Percentiles rank a stretch among this genome's conserved stretches.
Evolutionary conservation across 2,329 filamentous ascomycete species (phyloP).

Genomic region (Phialophora verrucosa): DNA sequence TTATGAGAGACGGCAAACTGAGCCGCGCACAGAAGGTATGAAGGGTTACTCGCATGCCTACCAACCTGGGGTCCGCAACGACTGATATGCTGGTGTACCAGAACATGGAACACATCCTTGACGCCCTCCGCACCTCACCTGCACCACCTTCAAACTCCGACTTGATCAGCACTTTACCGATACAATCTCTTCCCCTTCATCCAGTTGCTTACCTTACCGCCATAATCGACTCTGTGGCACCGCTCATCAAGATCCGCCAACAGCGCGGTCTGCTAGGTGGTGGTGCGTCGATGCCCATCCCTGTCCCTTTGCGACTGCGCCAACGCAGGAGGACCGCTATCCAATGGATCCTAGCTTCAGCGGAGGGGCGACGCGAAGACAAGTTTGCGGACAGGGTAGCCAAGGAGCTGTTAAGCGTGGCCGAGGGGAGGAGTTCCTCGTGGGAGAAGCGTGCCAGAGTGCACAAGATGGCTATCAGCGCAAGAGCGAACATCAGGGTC

Average conservation of each 20-base stretch:
- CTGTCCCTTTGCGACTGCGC: conserved; percentile 73
- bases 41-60: conserved; percentile 7
- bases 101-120: conserved; percentile 86
- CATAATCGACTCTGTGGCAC: conserved; percentile 90
- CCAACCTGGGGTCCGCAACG: not conserved
- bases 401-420: conserved; percentile 83
- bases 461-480: conserved; percentile 80
- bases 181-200: conserved; percentile 81
- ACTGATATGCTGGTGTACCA: conserved; percentile 47
- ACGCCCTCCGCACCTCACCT: conserved; percentile 79
- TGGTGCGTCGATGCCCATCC: conserved; percentile 81
- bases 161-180: conserved; percentile 72
- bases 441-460: conserved; percentile 81
- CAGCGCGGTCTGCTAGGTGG: conserved; percentile 82
- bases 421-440: conserved; percentile 80
- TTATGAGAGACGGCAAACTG: conserved; percentile 93
- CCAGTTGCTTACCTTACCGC: conserved; percentile 87
- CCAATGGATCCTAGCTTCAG: conserved; percentile 86
- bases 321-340: conserved; percentile 81
- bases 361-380: conserved; percentile 74
- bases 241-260: conserved; percentile 78
- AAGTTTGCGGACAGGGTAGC: conserved; percentile 79
- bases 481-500: conserved; percentile 71
- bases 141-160: conserved; percentile 16
- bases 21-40: conserved; percentile 83